Conservation (phyloP, 768 basidiomycete genomes). For the Suillus variegatus region DNA sequence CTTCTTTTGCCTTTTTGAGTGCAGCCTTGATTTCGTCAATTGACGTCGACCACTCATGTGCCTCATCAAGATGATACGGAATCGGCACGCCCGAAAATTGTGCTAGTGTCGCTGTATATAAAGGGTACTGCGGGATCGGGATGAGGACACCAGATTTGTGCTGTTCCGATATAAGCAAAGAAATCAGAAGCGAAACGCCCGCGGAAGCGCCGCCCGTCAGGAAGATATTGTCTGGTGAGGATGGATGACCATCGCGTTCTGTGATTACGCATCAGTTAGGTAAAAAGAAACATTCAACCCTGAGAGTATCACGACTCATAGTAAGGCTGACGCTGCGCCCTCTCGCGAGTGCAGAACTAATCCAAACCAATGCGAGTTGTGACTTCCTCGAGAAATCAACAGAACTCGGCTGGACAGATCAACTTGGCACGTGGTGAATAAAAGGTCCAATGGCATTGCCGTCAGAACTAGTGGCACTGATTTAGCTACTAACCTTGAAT, state of each 20-base stretch:
- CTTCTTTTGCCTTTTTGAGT: conserved; percentile 61
- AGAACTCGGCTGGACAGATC: background rate
- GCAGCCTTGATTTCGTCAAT: conserved; percentile 64
- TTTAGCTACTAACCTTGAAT: conserved; percentile 63
- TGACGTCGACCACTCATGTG: conserved; percentile 81
- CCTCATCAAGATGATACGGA: conserved; percentile 89
- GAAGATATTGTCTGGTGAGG: conserved; percentile 85
- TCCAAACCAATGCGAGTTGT: background rate
- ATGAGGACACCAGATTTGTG: conserved; percentile 77
- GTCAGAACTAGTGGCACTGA: background rate
- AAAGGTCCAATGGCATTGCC: background rate
- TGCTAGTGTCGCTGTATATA: conserved; percentile 95
- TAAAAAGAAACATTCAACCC: background rate
- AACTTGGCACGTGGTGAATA: background rate
- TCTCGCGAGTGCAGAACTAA: background rate
- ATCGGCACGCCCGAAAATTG: conserved; percentile 78
- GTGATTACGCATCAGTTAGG: conserved; percentile 5
- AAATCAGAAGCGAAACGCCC: conserved; percentile 87
- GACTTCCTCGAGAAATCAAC: background rate
- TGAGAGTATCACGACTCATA: background rate
- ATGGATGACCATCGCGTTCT: conserved; percentile 91
- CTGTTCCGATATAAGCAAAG: conserved; percentile 71
- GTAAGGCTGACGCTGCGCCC: background rate
- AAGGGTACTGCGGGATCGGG: conserved; percentile 97
- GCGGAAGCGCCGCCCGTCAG: conserved; percentile 93